phyloP scores from a whole-genome alignment of 345 rosid species.

The Salix arbutifolia region DNA sequence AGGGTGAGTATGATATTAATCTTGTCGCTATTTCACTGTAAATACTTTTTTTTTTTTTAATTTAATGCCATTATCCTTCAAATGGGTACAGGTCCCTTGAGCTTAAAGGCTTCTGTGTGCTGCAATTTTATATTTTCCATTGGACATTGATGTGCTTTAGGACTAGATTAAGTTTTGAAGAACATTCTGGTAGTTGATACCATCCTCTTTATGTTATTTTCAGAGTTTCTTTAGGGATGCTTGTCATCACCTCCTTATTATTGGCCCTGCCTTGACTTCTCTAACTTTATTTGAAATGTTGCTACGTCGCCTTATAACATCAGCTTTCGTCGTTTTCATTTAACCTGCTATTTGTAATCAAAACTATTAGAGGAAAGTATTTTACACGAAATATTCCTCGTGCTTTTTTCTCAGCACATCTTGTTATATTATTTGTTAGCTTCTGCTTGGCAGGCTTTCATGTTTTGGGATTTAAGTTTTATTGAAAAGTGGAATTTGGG shows the following conservation, averaged over 20 bases:
- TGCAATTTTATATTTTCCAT: not conserved
- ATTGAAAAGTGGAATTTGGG: not conserved
- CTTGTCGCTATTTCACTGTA: constrained; percentile 8
- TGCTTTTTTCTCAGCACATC: not conserved
- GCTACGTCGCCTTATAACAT: not conserved
- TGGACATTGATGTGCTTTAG: not conserved
- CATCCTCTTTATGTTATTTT: not conserved
- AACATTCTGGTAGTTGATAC: not conserved
- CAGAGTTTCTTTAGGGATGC: not conserved
- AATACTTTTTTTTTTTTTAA: not conserved
- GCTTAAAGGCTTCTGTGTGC: not conserved
- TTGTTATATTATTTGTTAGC: not conserved
- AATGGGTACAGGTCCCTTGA: not conserved
- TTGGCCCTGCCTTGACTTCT: not conserved
- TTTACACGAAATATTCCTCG: not conserved
- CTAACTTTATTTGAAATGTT: not conserved
- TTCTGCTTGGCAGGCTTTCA: not conserved
- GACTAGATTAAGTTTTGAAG: not conserved
- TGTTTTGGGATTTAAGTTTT: not conserved
- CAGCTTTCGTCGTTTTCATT: not conserved
- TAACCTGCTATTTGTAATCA: not conserved
- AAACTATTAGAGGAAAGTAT: not conserved
- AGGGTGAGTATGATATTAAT: constrained; percentile 50
- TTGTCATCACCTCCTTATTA: not conserved
- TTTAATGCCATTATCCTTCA: too few species aligned